Conservation (phyloP, 352 stramenopile genomes). For the Pythium sp. region DNA sequence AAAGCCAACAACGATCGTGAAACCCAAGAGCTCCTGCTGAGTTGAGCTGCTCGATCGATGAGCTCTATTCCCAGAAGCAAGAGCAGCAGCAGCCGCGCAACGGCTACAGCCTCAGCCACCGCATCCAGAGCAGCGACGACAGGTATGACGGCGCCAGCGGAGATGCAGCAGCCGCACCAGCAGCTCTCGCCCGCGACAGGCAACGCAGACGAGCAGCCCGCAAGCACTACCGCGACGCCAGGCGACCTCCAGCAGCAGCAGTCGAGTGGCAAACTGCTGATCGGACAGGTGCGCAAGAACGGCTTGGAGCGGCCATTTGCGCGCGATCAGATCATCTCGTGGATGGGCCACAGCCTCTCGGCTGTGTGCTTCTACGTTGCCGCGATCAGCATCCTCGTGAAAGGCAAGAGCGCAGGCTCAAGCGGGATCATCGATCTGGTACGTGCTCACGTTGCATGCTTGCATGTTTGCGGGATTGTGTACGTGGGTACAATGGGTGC, state of each 20-base stretch:
- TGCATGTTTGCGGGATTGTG: background rate
- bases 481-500: background rate
- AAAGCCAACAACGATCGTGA: slow-evolving; percentile 6
- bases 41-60: slow-evolving; percentile 6
- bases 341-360: slow-evolving; percentile 62
- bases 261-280: slow-evolving; percentile 18
- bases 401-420: slow-evolving; percentile 4
- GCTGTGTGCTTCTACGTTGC: slow-evolving; percentile 62
- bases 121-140: background rate
- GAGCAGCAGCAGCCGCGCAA: slow-evolving; percentile 2
- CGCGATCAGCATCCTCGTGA: slow-evolving; percentile 23
- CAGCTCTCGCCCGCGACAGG: background rate
- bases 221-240: background rate
- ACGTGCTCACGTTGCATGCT: background rate
- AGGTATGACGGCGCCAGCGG: background rate
- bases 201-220: background rate
- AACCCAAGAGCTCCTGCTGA: slow-evolving; percentile 7
- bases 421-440: slow-evolving; percentile 18
- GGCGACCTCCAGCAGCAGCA: background rate
- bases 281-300: slow-evolving; percentile 55
- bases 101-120: background rate
- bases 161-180: background rate
- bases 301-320: slow-evolving; percentile 69
- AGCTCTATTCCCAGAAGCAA: background rate
- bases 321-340: slow-evolving; percentile 78